These are phyloP conservation scores for Mycena epipterygia DNA, from an alignment of 768 basidiomycete species.

Conservation along the genomic window DNA sequence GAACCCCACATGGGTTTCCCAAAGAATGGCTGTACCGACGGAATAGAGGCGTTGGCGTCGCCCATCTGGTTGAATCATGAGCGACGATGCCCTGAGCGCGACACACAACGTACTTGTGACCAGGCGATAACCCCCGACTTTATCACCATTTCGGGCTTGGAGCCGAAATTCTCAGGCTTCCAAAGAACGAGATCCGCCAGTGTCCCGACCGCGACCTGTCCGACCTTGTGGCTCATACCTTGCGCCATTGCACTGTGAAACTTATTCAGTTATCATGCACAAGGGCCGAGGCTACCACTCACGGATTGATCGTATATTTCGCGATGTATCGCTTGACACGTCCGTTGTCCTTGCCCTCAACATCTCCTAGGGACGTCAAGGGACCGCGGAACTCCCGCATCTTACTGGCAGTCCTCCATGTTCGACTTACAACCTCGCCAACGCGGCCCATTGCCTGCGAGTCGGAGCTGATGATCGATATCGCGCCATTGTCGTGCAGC, in stretches of 20 bases:
- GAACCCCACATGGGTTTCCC: constrained; percentile 96
- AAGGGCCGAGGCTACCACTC: constrained; percentile 47
- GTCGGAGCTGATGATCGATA: constrained; percentile 97
- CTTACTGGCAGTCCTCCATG: constrained; percentile 98
- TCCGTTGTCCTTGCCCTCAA: constrained; percentile 80
- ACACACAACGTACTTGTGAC: constrained; percentile 76
- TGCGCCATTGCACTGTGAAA: constrained; percentile 87
- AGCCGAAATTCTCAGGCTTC: constrained; percentile 94
- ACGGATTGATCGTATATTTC: constrained; percentile 99
- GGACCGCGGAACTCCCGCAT: constrained; percentile 87
- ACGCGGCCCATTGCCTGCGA: constrained; percentile 99
- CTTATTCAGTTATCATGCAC: neutral
- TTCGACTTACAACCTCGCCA: constrained; percentile 92
- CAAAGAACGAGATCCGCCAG: constrained; percentile 97
- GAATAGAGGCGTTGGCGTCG: constrained; percentile 96
- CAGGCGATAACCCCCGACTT: constrained; percentile 95
- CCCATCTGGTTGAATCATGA: constrained; percentile 76
- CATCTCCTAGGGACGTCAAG: constrained; percentile 77
- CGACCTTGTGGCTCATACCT: constrained; percentile 90
- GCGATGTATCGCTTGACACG: constrained; percentile 95
- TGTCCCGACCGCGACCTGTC: constrained; percentile 84
- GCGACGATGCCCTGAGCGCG: neutral
- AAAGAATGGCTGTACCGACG: constrained; percentile 92
- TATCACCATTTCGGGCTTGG: constrained; percentile 93
- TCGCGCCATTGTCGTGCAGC: constrained; percentile 91